Conservation (phyloP, 352 stramenopile species). For the Phytophthora multivora region DNA sequence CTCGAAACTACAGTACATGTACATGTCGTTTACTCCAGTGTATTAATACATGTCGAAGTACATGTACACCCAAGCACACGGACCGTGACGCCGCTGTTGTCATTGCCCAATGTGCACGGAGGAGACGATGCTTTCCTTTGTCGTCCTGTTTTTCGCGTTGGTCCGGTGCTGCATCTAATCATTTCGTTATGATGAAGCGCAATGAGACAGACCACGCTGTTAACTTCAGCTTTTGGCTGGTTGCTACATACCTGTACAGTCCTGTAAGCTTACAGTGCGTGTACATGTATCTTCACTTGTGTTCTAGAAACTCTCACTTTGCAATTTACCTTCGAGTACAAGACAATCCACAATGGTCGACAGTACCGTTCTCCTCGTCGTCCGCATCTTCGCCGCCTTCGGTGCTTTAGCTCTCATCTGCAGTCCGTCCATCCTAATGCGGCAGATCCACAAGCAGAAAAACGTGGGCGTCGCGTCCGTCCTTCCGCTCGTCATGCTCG, state of each 20-base stretch:
- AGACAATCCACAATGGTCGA: conserved; percentile 13
- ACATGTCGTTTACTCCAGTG: no score
- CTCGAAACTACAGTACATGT: no score
- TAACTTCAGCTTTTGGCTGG: conserved; percentile 2
- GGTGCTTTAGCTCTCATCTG: conserved; percentile 38
- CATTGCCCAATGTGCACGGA: no score
- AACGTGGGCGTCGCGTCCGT: conserved; percentile 43
- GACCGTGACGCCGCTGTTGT: background rate
- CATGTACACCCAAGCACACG: no score
- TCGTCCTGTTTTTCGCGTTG: background rate
- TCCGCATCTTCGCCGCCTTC: conserved; percentile 36
- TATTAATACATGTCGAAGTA: no score
- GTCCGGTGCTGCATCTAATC: conserved; percentile 19
- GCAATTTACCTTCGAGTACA: conserved; percentile 12
- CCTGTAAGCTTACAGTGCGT: no score
- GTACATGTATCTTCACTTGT: background rate
- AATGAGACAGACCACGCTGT: conserved; percentile 22
- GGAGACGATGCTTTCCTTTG: no score
- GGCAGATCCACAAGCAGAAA: conserved; percentile 44
- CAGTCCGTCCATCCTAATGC: conserved; percentile 45
- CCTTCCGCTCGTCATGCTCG: conserved; percentile 40
- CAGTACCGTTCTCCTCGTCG: conserved; percentile 25
- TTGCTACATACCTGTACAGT: no score
- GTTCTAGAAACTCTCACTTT: conserved; percentile 7
- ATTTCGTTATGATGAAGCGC: conserved; percentile 18